Evolutionary conservation across 2,329 filamentous ascomycete genomes (phyloP).

Genomic region (Ophiostoma tasmaniense): DNA sequence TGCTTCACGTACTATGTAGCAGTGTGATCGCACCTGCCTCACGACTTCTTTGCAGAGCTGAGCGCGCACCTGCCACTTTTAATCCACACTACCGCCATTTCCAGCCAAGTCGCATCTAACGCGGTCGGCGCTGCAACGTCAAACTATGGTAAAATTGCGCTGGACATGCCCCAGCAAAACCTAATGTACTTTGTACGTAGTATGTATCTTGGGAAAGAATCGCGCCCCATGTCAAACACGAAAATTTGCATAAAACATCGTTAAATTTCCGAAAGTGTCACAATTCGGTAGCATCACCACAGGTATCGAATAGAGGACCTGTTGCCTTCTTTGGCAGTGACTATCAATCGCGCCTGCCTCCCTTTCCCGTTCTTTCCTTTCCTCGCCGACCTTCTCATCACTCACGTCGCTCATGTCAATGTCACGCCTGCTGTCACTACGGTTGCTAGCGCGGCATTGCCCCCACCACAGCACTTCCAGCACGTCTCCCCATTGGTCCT

Average conservation of each 20-base stretch:
- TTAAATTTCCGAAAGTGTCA: not conserved
- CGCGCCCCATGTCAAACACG: not conserved
- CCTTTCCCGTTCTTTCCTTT: not conserved
- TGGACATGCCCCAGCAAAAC: not conserved
- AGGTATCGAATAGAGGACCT: not conserved
- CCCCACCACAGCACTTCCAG: not conserved
- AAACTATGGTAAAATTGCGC: conserved; percentile 7
- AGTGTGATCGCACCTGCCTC: not conserved
- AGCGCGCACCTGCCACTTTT: not conserved
- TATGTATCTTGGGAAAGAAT: not conserved
- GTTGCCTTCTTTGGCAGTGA: not conserved
- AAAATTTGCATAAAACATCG: not conserved
- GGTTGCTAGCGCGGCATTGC: not conserved
- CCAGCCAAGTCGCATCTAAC: not conserved
- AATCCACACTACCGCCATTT: not conserved
- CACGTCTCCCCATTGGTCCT: not conserved
- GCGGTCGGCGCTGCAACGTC: conserved; percentile 13
- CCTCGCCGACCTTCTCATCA: not conserved
- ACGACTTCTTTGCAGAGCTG: not conserved
- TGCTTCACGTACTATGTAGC: not conserved
- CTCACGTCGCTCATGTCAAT: not conserved
- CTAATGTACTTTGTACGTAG: too few relatives aligned
- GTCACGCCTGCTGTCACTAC: not conserved
- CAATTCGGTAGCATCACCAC: not conserved
- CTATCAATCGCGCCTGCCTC: not conserved